Percentiles rank a stretch among this genome's conserved stretches.
Conservation (phyloP, 108 stramenopile species). For the Aurantiochytrium sp. region DNA sequence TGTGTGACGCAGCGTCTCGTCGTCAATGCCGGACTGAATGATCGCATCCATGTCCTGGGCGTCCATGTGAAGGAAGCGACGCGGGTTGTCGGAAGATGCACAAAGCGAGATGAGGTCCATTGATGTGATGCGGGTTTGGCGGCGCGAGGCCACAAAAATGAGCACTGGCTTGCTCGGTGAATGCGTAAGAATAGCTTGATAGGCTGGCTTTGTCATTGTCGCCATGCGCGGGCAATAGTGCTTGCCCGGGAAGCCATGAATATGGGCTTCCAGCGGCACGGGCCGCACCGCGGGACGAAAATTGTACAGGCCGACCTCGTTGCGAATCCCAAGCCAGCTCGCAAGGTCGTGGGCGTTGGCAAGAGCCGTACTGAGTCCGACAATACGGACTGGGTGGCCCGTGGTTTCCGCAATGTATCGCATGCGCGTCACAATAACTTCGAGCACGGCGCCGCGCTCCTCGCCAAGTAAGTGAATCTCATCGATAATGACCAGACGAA, state of each 20-base stretch:
- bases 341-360: slow-evolving; percentile 91
- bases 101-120: slow-evolving; percentile 61
- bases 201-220: slow-evolving; percentile 99
- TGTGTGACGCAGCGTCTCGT: slow-evolving; percentile 83
- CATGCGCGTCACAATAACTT: slow-evolving; percentile 90
- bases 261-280: slow-evolving; percentile 81
- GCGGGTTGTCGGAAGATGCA: slow-evolving; percentile 41
- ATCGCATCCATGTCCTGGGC: slow-evolving; percentile 63
- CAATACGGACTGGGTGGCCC: slow-evolving; percentile 61
- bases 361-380: slow-evolving; percentile 90
- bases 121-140: slow-evolving; percentile 94
- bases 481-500: slow-evolving; percentile 86
- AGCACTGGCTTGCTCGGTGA: slow-evolving; percentile 80
- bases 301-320: slow-evolving; percentile 74
- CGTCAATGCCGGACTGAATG: slow-evolving; percentile 57
- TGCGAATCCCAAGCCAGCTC: slow-evolving; percentile 85
- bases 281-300: slow-evolving; percentile 90
- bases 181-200: slow-evolving; percentile 85
- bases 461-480: slow-evolving; percentile 98
- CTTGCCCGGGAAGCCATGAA: slow-evolving; percentile 90
- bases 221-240: slow-evolving; percentile 96
- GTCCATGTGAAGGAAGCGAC: slow-evolving; percentile 58
- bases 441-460: slow-evolving; percentile 93
- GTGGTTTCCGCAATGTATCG: slow-evolving; percentile 39
- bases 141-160: slow-evolving; percentile 70